Evolutionary conservation across 148 eudicot genomes (phyloP).

Genomic region (Polygonum aviculare): DNA sequence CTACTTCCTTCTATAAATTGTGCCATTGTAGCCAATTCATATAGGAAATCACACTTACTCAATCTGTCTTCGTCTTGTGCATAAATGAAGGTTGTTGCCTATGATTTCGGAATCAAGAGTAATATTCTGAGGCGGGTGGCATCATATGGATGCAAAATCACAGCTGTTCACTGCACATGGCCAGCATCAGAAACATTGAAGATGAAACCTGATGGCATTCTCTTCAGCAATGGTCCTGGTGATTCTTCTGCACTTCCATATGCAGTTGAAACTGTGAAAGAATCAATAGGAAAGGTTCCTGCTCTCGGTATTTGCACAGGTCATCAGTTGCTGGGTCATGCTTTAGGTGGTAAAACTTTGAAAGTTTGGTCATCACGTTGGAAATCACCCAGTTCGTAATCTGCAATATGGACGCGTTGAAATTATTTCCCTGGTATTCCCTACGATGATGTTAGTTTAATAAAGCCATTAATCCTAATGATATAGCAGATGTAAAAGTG

Average conservation of each 20-base stretch:
- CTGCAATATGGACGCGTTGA: slow-evolving; percentile 59
- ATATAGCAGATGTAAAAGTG: neutral
- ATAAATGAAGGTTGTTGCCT: slow-evolving; percentile 66
- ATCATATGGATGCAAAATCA: slow-evolving; percentile 89
- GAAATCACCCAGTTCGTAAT: slow-evolving; percentile 92
- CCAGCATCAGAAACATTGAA: slow-evolving; percentile 80
- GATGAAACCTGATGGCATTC: slow-evolving; percentile 91
- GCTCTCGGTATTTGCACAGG: slow-evolving; percentile 98
- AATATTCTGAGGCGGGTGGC: slow-evolving; percentile 86
- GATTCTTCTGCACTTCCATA: slow-evolving; percentile 97
- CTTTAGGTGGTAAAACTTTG: slow-evolving; percentile 87
- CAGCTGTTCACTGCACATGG: slow-evolving; percentile 94
- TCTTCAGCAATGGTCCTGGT: slow-evolving; percentile 95
- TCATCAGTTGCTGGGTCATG: slow-evolving; percentile 97
- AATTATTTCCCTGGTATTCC: slow-evolving; percentile 81
- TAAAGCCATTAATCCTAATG: neutral
- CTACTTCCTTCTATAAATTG: neutral
- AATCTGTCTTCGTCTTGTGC: neutral
- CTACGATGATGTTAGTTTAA: neutral
- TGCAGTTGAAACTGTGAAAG: slow-evolving; percentile 83
- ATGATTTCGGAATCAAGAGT: slow-evolving; percentile 91
- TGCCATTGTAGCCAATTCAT: neutral
- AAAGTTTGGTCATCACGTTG: slow-evolving; percentile 99
- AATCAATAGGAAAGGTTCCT: slow-evolving; percentile 67
- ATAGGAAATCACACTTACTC: neutral